Evolutionary conservation across 768 basidiomycete species (phyloP).

Genomic region (Trametes meyenii): DNA sequence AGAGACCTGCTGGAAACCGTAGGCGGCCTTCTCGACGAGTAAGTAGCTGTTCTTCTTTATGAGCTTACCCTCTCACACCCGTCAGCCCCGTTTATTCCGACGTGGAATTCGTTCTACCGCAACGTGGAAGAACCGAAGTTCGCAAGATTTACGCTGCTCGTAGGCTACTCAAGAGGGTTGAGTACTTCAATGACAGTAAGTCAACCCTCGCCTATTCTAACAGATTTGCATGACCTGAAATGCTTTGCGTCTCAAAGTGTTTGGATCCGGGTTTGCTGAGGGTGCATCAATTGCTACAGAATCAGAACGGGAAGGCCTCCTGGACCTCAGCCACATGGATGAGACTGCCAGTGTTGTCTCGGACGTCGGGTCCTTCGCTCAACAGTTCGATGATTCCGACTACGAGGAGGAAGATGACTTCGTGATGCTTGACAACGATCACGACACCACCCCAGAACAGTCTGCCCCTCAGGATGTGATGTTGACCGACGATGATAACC

Average conservation of each 20-base stretch:
- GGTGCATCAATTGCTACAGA: conserved; percentile 39
- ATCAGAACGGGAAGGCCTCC: conserved; percentile 28
- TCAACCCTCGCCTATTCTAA: not conserved
- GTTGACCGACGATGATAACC: not conserved
- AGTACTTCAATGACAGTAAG: conserved; percentile 77
- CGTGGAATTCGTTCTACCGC: conserved; percentile 76
- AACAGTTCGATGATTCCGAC: conserved; percentile 53
- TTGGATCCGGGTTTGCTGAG: conserved; percentile 70
- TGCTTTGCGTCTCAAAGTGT: conserved; percentile 51
- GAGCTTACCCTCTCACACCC: not conserved
- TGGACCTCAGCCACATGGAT: conserved; percentile 23
- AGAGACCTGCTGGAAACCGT: conserved; percentile 67
- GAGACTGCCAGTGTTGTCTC: conserved; percentile 42
- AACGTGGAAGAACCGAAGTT: conserved; percentile 41
- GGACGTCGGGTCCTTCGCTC: conserved; percentile 45
- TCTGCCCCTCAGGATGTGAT: conserved; percentile 21
- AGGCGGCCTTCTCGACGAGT: conserved; percentile 75
- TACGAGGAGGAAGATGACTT: conserved; percentile 57
- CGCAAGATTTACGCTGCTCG: conserved; percentile 68
- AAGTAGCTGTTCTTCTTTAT: not conserved
- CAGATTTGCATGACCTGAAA: not conserved
- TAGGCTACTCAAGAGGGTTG: conserved; percentile 66
- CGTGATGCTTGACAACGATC: conserved; percentile 38
- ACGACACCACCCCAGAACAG: conserved; percentile 32
- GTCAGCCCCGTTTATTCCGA: conserved; percentile 72